These are phyloP conservation scores for Syzygium grande DNA, from an alignment of 345 rosid species.

Conservation along the genomic window DNA sequence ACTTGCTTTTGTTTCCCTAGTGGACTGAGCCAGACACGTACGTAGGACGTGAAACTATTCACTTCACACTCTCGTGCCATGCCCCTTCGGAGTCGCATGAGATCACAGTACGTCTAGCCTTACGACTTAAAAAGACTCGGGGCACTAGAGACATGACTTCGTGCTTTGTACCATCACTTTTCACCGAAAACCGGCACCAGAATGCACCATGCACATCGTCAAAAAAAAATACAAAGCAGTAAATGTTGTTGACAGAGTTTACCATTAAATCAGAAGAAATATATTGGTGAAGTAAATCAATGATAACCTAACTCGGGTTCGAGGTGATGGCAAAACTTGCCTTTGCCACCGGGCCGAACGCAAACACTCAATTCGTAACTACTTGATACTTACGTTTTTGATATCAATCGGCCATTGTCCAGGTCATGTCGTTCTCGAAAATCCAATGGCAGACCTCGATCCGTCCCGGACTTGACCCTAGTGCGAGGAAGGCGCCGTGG, in stretches of 20 bases:
- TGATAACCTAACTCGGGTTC: neutral
- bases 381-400: neutral
- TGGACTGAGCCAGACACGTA: neutral
- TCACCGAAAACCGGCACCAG: neutral
- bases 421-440: conserved; percentile 78
- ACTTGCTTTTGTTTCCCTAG: neutral
- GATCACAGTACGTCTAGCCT: neutral
- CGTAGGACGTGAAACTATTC: neutral
- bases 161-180: neutral
- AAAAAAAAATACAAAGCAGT: neutral
- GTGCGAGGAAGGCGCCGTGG: conserved; percentile 69
- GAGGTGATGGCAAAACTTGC: no score
- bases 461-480: conserved; percentile 71
- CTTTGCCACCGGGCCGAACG: neutral
- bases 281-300: neutral
- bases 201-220: neutral
- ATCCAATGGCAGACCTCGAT: conserved; percentile 92
- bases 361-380: neutral
- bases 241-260: neutral
- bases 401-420: conserved; percentile 37
- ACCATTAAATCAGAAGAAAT: neutral
- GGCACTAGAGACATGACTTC: neutral
- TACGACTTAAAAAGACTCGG: neutral
- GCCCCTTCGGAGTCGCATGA: neutral
- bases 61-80: neutral